A percentile compares a stretch with the other conserved stretches of the same genome.
Evolutionary conservation across 2,329 filamentous ascomycete species (phyloP).

Genomic region (Epichloe uncinata): DNA sequence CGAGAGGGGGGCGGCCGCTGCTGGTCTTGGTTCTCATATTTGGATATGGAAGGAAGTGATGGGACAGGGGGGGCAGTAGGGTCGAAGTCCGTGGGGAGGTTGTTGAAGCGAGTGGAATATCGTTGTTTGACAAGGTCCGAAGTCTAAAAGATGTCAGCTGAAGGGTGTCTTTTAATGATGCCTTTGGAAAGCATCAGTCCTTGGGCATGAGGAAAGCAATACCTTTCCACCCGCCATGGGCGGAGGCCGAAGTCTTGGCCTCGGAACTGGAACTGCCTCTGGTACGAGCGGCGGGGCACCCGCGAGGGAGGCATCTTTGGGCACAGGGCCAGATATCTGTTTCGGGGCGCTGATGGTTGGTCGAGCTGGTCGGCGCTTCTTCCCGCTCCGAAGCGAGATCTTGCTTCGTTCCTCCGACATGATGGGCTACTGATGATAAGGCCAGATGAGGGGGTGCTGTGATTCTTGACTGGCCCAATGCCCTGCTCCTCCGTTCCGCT

Average conservation of each 20-base stretch:
- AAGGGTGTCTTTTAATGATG: not conserved
- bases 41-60: slow-evolving; percentile 43
- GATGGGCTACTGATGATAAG: slow-evolving; percentile 7
- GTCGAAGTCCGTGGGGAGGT: slow-evolving; percentile 56
- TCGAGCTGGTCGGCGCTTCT: slow-evolving; percentile 35
- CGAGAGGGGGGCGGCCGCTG: slow-evolving; percentile 43
- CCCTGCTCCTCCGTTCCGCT: not conserved
- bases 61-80: slow-evolving; percentile 63
- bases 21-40: slow-evolving; percentile 39
- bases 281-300: slow-evolving; percentile 10
- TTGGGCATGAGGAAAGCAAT: slow-evolving; percentile 3
- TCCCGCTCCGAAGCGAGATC: slow-evolving; percentile 48
- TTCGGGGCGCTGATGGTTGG: slow-evolving; percentile 48
- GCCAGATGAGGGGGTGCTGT: not conserved
- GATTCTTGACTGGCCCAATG: not conserved
- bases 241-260: slow-evolving; percentile 32
- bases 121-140: slow-evolving; percentile 83
- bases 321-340: slow-evolving; percentile 49
- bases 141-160: slow-evolving; percentile 31
- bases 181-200: not conserved
- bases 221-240: slow-evolving; percentile 45
- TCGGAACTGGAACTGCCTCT: slow-evolving; percentile 19
- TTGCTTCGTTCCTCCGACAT: slow-evolving; percentile 52
- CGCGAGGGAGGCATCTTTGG: slow-evolving; percentile 31
- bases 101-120: slow-evolving; percentile 87